Evolutionary conservation across 1,139 yeast genomes (phyloP).

Genomic region (Pneumocystis jirovecii): DNA sequence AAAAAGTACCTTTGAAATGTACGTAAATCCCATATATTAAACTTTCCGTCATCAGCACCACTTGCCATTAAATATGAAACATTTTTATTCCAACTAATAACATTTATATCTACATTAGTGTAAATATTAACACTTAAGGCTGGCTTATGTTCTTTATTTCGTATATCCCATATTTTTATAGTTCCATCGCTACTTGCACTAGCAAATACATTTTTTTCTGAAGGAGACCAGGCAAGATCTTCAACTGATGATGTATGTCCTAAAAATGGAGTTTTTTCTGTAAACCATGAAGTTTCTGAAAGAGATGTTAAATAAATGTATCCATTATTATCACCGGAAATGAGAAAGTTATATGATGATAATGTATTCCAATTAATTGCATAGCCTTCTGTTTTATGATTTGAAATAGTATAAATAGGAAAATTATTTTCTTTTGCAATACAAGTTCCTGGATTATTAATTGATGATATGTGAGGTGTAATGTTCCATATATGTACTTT

Average conservation of each 20-base stretch:
- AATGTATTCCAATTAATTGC: conserved; percentile 95
- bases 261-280: conserved; percentile 65
- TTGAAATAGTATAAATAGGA: conserved; percentile 71
- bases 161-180: conserved; percentile 89
- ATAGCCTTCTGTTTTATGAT: conserved; percentile 88
- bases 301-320: conserved; percentile 46
- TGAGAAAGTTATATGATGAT: conserved; percentile 41
- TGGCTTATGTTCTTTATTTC: conserved; percentile 74
- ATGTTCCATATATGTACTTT: conserved; percentile 77
- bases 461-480: conserved; percentile 63
- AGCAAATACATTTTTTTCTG: conserved; percentile 86
- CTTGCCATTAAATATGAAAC: conserved; percentile 78
- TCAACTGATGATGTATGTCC: conserved; percentile 55
- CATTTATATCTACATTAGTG: conserved; percentile 65
- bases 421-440: conserved; percentile 64
- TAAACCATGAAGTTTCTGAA: conserved; percentile 59
- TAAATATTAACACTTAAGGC: conserved; percentile 78
- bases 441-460: conserved; percentile 73
- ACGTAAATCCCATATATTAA: conserved; percentile 98
- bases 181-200: conserved; percentile 86
- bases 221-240: conserved; percentile 92
- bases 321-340: conserved; percentile 54
- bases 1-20: conserved; percentile 38
- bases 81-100: conserved; percentile 87
- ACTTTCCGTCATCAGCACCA: conserved; percentile 93